Base-by-base conservation (phyloP, 768 basidiomycete genomes). In the Lactarius psammicola region DNA sequence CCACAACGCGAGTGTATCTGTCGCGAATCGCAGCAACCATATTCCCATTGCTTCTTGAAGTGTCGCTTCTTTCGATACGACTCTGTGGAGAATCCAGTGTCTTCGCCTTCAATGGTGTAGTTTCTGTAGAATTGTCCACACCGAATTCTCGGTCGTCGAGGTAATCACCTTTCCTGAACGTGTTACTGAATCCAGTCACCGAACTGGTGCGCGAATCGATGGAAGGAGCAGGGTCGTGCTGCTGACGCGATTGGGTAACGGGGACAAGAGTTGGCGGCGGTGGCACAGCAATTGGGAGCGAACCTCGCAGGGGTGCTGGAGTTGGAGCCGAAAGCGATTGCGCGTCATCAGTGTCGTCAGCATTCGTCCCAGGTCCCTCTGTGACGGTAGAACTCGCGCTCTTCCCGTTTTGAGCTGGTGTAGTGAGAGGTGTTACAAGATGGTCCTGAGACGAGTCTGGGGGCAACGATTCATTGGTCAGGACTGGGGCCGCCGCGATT, bases 21-120 rank as follows among this genome's bases (percentile, higher is more conserved):
- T 82, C 83, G 53, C 87, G 81, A 80, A 93, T 85, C 2, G 84
- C 84, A 51, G 89, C 87, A 54, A 92, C 89, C 30, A 87, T 76
- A 69, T 83, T 85, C 15, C 82, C 83, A 56, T 71, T 81, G 67
- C 84, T 87, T 46, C 75, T 80, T 7, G 79, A 80, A 2, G 85
- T 84, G 54, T 87, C 85, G 26, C 74, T 79, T 66, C 83, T 80
- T 59, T 87, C 84, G 4, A 85, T 69, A 30, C 59, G 49, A 23
- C 36, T 38, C n/a, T 62, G 60, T 38, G 58, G 17, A 10, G 46
- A 26, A 60, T 67, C 49, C 55, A 68, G 18, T 53, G 65, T 66
- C 59, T 60, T 69, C 56, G 55, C 63, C 55, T 58, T 72, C 70
- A 63, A 72, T 76, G 74, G 67, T 56, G 46, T 62, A 68, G 55